Percentiles rank a stretch among this genome's conserved stretches.
Evolutionary conservation across 768 basidiomycete genomes (phyloP).

Genomic region (Boletus rubroflammeus): DNA sequence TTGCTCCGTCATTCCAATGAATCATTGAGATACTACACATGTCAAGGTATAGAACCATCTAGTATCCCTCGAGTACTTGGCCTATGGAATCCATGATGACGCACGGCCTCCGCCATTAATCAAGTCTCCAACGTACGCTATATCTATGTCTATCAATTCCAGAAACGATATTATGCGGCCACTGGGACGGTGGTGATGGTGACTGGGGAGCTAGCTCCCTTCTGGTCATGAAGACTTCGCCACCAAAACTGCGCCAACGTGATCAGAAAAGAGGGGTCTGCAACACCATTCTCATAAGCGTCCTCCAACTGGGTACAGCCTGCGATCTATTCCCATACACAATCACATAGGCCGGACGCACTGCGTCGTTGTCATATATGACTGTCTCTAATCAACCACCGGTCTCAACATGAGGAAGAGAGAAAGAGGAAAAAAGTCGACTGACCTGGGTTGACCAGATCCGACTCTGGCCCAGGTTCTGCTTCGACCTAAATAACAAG

Average conservation of each 20-base stretch:
- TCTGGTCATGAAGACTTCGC: neutral
- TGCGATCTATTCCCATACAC: conserved; percentile 10
- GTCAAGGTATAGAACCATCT: too few relatives aligned
- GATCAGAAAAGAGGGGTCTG: conserved; percentile 4
- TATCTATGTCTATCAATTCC: neutral
- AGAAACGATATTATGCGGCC: neutral
- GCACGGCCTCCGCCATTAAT: neutral
- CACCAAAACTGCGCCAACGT: neutral
- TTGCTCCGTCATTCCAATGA: too few relatives aligned
- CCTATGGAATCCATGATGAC: neutral
- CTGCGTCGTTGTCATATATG: conserved; percentile 13
- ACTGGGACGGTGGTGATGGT: neutral
- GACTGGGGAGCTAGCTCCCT: neutral
- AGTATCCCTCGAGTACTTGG: too few relatives aligned
- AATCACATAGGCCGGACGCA: conserved; percentile 12
- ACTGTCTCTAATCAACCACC: conserved; percentile 4
- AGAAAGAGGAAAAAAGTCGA: neutral
- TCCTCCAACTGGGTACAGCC: neutral
- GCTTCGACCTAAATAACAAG: conserved; percentile 8
- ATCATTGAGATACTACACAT: too few relatives aligned
- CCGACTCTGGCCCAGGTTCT: conserved; percentile 11
- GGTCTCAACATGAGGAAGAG: neutral
- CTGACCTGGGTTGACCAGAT: conserved; percentile 13
- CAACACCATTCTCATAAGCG: neutral
- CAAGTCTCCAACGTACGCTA: neutral